Evolutionary conservation across 352 stramenopile genomes (phyloP).

Genomic region (Phytopythium vexans): DNA sequence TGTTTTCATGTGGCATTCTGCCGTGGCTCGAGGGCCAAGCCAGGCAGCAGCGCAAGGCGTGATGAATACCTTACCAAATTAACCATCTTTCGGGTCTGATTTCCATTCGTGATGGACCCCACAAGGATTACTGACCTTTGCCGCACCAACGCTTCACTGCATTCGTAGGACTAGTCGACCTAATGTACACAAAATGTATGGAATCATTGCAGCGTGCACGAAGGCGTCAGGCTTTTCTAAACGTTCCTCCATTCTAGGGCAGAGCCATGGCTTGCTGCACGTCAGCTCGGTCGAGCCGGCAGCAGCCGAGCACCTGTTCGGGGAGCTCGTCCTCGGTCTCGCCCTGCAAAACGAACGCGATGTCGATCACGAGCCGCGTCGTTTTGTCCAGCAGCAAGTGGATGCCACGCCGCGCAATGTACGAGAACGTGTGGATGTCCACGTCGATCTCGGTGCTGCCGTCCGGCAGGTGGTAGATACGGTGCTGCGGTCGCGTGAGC

Average conservation of each 20-base stretch:
- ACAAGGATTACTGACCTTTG: conserved; percentile 81
- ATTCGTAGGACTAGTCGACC: background rate
- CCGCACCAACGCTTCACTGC: conserved; percentile 8
- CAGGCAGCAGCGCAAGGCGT: conserved; percentile 28
- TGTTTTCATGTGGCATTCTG: background rate
- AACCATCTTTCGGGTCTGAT: conserved; percentile 92
- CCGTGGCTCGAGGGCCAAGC: background rate
- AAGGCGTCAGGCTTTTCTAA: background rate
- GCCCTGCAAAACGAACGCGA: conserved; percentile 84
- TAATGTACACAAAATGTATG: conserved; percentile 1
- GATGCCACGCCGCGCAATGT: conserved; percentile 79
- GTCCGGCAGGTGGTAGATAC: conserved; percentile 74
- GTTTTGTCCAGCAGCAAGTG: conserved; percentile 78
- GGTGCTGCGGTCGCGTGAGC: conserved; percentile 80
- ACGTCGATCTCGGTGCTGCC: conserved; percentile 75
- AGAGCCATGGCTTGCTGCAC: conserved; percentile 59
- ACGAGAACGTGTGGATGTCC: conserved; percentile 81
- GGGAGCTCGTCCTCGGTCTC: conserved; percentile 86
- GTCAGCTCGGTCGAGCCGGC: conserved; percentile 71
- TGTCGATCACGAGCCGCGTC: conserved; percentile 79
- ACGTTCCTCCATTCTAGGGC: conserved; percentile 14
- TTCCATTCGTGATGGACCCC: conserved; percentile 82
- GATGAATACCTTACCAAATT: conserved; percentile 81
- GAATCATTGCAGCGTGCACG: conserved; percentile 11
- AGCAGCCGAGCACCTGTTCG: conserved; percentile 83